Evolutionary conservation across 2,329 filamentous ascomycete genomes (phyloP).

Genomic region (Fusarium caatingaense): DNA sequence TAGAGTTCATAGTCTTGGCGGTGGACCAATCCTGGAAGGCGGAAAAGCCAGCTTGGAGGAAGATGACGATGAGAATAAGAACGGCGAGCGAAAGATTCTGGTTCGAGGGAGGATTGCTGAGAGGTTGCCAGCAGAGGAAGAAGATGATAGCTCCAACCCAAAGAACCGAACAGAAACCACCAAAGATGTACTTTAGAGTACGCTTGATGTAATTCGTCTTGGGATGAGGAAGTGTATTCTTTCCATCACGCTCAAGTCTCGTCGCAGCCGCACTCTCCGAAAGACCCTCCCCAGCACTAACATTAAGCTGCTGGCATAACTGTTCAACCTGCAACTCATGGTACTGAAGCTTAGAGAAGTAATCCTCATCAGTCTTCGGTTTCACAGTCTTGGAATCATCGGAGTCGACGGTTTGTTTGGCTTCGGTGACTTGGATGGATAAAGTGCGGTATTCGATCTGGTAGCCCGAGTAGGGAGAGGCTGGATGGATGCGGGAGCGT

Average conservation of each 20-base stretch:
- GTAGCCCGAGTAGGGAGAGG: slow-evolving; percentile 51
- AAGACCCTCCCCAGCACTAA: slow-evolving; percentile 50
- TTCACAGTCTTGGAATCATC: slow-evolving; percentile 42
- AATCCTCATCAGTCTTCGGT: slow-evolving; percentile 55
- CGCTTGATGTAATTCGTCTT: slow-evolving; percentile 58
- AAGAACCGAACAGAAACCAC: slow-evolving; percentile 60
- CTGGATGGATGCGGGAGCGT: slow-evolving; percentile 44
- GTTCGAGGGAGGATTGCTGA: slow-evolving; percentile 57
- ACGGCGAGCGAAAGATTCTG: slow-evolving; percentile 60
- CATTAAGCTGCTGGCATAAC: slow-evolving; percentile 55
- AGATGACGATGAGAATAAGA: slow-evolving; percentile 60
- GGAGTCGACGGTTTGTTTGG: slow-evolving; percentile 45
- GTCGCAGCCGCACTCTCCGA: slow-evolving; percentile 49
- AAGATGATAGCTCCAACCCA: slow-evolving; percentile 61
- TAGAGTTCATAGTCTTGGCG: slow-evolving; percentile 59
- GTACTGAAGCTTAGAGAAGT: slow-evolving; percentile 55
- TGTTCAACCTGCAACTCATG: slow-evolving; percentile 52
- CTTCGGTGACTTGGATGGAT: slow-evolving; percentile 55
- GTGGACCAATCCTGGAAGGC: slow-evolving; percentile 63
- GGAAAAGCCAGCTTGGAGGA: slow-evolving; percentile 59
- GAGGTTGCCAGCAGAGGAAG: slow-evolving; percentile 61
- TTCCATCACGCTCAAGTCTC: slow-evolving; percentile 55
- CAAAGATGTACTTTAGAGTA: slow-evolving; percentile 57
- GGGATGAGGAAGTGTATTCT: slow-evolving; percentile 55
- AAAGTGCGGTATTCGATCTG: slow-evolving; percentile 57